These are phyloP conservation scores for Wilcoxina mikolae DNA, from an alignment of 495 filamentous ascomycete species.

Conservation along the genomic window DNA sequence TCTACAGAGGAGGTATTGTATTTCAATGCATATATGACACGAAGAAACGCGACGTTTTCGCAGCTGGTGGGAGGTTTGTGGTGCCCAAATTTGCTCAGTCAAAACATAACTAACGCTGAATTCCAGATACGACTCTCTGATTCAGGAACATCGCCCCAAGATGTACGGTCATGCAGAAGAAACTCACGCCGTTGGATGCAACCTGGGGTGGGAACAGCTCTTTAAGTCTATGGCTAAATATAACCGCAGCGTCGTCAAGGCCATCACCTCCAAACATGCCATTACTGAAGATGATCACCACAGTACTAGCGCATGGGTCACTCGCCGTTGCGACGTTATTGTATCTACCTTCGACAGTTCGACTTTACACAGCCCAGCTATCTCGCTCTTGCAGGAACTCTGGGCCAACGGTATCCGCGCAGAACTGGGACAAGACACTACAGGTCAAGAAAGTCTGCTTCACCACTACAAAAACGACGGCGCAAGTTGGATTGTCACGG, in stretches of 20 bases:
- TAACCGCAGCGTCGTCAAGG: constrained; percentile 18
- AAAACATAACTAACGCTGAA: not conserved
- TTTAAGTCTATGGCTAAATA: constrained; percentile 47
- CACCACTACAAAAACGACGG: constrained; percentile 56
- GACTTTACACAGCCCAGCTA: constrained; percentile 55
- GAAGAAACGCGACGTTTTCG: constrained; percentile 73
- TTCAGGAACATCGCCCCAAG: constrained; percentile 52
- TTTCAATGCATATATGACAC: constrained; percentile 87
- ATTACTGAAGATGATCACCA: constrained; percentile 22
- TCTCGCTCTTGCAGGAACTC: constrained; percentile 62
- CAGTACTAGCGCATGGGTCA: constrained; percentile 27
- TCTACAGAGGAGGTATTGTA: constrained; percentile 73
- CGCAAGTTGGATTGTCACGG: constrained; percentile 73
- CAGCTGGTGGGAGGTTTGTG: constrained; percentile 52
- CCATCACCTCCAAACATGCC: not conserved
- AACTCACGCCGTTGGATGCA: constrained; percentile 78
- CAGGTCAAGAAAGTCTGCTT: constrained; percentile 56
- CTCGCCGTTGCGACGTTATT: constrained; percentile 64
- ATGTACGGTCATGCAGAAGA: constrained; percentile 35
- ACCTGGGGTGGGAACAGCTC: constrained; percentile 74
- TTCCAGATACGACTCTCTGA: constrained; percentile 70
- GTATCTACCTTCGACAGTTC: constrained; percentile 71
- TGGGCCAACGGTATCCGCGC: constrained; percentile 76
- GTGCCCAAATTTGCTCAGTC: not conserved
- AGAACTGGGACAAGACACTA: constrained; percentile 71